phyloP scores from a whole-genome alignment of 805 yeast genomes.

The Huiozyma naganishii region DNA sequence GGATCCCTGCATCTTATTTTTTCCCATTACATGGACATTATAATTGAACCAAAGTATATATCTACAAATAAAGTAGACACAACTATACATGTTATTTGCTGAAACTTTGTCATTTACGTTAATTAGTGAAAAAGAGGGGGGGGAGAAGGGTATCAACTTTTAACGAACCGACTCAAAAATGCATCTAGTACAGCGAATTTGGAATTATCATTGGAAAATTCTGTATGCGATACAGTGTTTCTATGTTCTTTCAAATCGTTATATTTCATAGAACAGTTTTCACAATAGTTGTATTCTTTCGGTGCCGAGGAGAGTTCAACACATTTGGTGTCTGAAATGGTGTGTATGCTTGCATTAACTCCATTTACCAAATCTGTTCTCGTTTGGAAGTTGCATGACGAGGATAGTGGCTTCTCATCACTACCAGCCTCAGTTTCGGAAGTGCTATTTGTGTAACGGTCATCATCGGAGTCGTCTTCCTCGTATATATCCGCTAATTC shows the following conservation, averaged over 20 bases:
- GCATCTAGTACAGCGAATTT: slow-evolving; percentile 67
- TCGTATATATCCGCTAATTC: not conserved
- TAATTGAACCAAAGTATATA: too few relatives aligned
- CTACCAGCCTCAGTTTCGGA: slow-evolving; percentile 1
- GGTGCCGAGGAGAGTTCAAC: too few relatives aligned
- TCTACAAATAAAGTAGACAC: too few relatives aligned
- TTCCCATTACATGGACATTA: too few relatives aligned
- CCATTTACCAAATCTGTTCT: slow-evolving; percentile 1
- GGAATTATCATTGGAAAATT: slow-evolving; percentile 58
- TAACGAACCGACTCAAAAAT: too few relatives aligned
- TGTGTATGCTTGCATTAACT: not conserved
- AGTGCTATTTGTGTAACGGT: not conserved
- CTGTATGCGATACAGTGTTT: slow-evolving; percentile 52
- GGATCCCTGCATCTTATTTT: too few relatives aligned
- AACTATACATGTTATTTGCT: too few relatives aligned
- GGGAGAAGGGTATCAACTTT: too few relatives aligned
- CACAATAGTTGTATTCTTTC: slow-evolving; percentile 46
- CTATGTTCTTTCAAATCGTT: slow-evolving; percentile 71
- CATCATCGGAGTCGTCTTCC: not conserved
- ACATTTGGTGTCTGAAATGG: not conserved
- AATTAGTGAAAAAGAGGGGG: too few relatives aligned
- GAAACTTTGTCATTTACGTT: too few relatives aligned
- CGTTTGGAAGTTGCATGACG: slow-evolving; percentile 1
- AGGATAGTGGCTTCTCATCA: slow-evolving; percentile 1
- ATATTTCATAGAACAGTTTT: slow-evolving; percentile 76